These are phyloP conservation scores for Sporisorium sorghi DNA, from an alignment of 1,284 basidiomycete species.

Conservation along the genomic window DNA sequence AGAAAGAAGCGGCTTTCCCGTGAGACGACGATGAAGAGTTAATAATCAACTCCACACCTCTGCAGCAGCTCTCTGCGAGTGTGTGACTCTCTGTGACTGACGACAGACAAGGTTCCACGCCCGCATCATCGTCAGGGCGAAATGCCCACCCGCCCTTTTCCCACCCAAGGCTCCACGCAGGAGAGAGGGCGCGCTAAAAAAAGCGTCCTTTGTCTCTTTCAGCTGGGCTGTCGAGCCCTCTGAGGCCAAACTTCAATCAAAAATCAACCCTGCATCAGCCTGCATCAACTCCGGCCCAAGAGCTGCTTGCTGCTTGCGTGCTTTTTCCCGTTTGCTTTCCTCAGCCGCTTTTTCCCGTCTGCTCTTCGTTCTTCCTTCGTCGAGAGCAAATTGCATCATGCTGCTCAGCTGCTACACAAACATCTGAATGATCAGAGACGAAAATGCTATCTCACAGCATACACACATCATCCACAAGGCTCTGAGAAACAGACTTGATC, in stretches of 20 bases:
- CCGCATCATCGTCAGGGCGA: background rate
- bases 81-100: conserved; percentile 22
- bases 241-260: no score
- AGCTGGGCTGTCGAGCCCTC: no score
- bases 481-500: background rate
- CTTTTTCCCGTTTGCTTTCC: background rate
- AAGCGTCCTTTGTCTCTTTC: background rate
- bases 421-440: no score
- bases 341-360: background rate
- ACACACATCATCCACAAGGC: background rate
- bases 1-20: background rate
- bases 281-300: background rate
- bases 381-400: no score
- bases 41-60: conserved; percentile 20
- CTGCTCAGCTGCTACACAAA: no score
- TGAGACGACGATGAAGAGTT: background rate
- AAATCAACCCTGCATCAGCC: conserved; percentile 22
- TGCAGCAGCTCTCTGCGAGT: background rate
- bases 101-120: background rate
- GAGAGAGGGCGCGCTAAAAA: background rate
- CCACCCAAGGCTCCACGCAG: background rate
- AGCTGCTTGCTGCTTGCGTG: conserved; percentile 9
- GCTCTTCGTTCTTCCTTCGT: no score
- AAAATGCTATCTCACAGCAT: no score
- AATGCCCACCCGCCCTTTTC: conserved; percentile 1